These are phyloP conservation scores for Suillus plorans DNA, from an alignment of 768 basidiomycete genomes.

Conservation along the genomic window DNA sequence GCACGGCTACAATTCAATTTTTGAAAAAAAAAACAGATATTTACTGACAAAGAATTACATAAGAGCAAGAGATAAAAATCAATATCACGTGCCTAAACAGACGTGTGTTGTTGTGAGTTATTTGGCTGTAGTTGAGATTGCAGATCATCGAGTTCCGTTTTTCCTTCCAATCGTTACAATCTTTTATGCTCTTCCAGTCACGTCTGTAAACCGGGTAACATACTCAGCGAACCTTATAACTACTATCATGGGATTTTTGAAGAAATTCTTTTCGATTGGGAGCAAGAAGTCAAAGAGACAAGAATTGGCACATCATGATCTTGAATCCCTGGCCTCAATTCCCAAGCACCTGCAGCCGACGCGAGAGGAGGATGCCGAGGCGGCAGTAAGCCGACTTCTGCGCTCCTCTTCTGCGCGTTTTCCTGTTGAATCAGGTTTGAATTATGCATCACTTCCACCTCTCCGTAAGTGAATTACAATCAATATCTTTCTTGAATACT, in stretches of 20 bases:
- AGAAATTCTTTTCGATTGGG: conserved; percentile 67
- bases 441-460: conserved; percentile 61
- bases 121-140: conserved; percentile 43
- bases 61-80: not conserved
- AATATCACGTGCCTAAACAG: conserved; percentile 17
- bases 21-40: too few relatives aligned
- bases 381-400: conserved; percentile 49
- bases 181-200: conserved; percentile 22
- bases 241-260: conserved; percentile 61
- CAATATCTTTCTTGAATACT: conserved; percentile 9
- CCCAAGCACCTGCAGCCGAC: conserved; percentile 15
- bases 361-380: conserved; percentile 45
- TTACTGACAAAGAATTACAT: too few relatives aligned
- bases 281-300: conserved; percentile 60
- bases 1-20: too few relatives aligned
- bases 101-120: conserved; percentile 31
- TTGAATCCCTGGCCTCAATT: conserved; percentile 27
- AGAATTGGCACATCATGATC: conserved; percentile 25
- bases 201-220: conserved; percentile 25
- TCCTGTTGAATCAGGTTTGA: conserved; percentile 53
- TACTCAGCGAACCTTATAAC: conserved; percentile 21
- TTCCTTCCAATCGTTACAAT: conserved; percentile 14
- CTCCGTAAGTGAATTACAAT: conserved; percentile 54
- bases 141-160: not conserved
- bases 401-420: conserved; percentile 73